Base-by-base conservation (phyloP, 2,329 filamentous ascomycete genomes). In the Epichloe festucae region DNA sequence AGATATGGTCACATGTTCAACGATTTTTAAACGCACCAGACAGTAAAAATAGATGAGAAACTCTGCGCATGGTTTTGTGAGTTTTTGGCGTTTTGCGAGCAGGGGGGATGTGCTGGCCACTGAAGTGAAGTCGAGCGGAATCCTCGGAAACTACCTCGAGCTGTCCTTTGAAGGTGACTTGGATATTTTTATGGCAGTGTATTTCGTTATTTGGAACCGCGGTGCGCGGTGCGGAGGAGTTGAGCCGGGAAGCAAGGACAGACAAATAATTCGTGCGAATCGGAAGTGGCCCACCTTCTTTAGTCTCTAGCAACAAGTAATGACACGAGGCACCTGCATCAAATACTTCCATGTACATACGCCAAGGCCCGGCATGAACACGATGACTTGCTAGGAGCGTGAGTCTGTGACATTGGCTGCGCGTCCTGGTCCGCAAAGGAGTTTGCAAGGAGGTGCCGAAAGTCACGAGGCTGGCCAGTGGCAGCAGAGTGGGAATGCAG, bases 1-100 rank as follows among this genome's bases (percentile, higher is more conserved):
- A 89, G 85, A 64, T 82, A 82, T 61, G 85, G 84, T 46, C 78
- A 88, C 65, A 67, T 89, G 58, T 91, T 91, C 71, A 74, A 74
- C 51, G 87, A 89, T 63, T 89, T 89, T 65, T 88, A 72, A 76
- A 41, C 7, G 43, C 11, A 17, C 7, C 23, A 36, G 5, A 17
- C 19, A 12, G 15, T 27, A 27, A 39, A 27, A 39, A 44, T 8
- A 44, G 36, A 39, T 17, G 38, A 31, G 27, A 34, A 34, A 36
- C n/a, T 38, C 4, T 10, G 19, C 14, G 27, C 7, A 36, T 49
- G 48, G 10, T 19, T 31, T 34, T 34, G 21, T 35, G 31, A 35
- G n/a, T 7, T 34, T 39, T 21, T 45, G 40, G 49, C 41, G 41
- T 40, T 46, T 19, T 27, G 49, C 19, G 21, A 42, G 27, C 34